A percentile compares a stretch with the other conserved stretches of the same genome.
These are phyloP conservation scores for Aspergillus hortae DNA, from an alignment of 2,329 filamentous ascomycete genomes.

Conservation along the genomic window DNA sequence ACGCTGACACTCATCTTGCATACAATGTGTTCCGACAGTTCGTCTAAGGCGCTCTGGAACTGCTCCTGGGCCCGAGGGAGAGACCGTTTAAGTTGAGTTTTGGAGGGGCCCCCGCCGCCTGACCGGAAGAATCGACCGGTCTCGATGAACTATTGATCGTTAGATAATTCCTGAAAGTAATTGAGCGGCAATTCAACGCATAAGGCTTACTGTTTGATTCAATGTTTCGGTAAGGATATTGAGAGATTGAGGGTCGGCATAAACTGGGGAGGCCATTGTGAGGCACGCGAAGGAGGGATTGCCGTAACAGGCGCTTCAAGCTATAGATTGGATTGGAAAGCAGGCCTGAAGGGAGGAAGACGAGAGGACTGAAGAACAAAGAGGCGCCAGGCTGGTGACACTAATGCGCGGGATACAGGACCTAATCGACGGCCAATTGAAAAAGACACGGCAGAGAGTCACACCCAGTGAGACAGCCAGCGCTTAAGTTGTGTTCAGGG, in stretches of 20 bases:
- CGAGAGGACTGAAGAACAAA: neutral
- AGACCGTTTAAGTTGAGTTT: slow-evolving; percentile 33
- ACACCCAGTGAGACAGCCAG: neutral
- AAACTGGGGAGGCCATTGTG: slow-evolving; percentile 20
- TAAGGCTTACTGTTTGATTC: slow-evolving; percentile 33
- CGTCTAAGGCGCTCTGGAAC: slow-evolving; percentile 39
- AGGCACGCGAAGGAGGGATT: no score
- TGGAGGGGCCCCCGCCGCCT: slow-evolving; percentile 31
- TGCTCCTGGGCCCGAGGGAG: slow-evolving; percentile 37
- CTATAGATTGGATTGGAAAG: neutral
- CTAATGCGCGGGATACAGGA: neutral
- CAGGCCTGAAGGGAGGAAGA: neutral
- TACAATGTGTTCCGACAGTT: slow-evolving; percentile 42
- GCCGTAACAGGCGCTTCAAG: no score
- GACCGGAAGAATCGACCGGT: slow-evolving; percentile 40
- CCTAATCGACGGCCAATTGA: no score
- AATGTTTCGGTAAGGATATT: slow-evolving; percentile 32
- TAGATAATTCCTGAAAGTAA: slow-evolving; percentile 8
- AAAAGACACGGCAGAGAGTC: no score
- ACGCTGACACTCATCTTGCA: slow-evolving; percentile 10
- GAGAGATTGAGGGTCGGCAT: slow-evolving; percentile 33
- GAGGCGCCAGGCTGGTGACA: neutral
- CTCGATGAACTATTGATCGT: slow-evolving; percentile 36
- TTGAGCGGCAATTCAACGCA: neutral
- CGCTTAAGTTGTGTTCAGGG: neutral